phyloP scores from a whole-genome alignment of 2,329 filamentous ascomycete genomes.

The Trichothecium roseum region DNA sequence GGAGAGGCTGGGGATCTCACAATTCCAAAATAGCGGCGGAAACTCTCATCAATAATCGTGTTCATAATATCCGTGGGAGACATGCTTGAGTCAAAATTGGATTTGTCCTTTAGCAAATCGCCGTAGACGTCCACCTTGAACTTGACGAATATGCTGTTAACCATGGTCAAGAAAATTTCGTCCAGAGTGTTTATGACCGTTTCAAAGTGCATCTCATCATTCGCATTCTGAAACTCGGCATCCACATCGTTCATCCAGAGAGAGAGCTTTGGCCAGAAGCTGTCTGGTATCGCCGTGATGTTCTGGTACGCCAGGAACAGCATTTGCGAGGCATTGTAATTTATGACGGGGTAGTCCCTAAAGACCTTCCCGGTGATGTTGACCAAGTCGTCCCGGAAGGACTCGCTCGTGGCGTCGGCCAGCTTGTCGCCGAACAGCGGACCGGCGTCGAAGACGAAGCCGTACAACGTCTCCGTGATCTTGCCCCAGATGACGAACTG shows the following conservation, averaged over 20 bases:
- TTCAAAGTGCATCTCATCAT: not conserved
- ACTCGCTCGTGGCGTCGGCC: constrained; percentile 10
- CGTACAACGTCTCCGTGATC: constrained; percentile 19
- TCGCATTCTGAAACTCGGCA: not conserved
- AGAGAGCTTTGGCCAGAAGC: constrained; percentile 14
- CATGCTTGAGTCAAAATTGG: too few relatives aligned
- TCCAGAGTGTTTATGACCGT: constrained; percentile 6
- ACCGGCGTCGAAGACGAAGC: constrained; percentile 7
- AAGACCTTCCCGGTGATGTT: too few relatives aligned
- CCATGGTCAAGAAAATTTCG: constrained; percentile 12
- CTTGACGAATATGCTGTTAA: constrained; percentile 17
- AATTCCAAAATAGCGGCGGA: too few relatives aligned
- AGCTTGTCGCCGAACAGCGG: constrained; percentile 7
- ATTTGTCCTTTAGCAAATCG: constrained; percentile 9
- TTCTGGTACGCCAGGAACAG: constrained; percentile 15
- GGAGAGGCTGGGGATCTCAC: too few relatives aligned
- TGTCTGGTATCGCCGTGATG: constrained; percentile 15
- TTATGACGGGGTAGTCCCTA: not conserved
- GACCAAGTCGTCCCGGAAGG: constrained; percentile 8
- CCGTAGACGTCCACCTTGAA: constrained; percentile 17
- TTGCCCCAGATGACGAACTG: constrained; percentile 42
- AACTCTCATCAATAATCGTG: too few relatives aligned
- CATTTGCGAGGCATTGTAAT: constrained; percentile 6
- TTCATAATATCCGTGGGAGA: too few relatives aligned
- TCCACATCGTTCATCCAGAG: too few relatives aligned